Evolutionary conservation across 495 filamentous ascomycete species (phyloP).

Genomic region (Trichoderma orchidacearum): DNA sequence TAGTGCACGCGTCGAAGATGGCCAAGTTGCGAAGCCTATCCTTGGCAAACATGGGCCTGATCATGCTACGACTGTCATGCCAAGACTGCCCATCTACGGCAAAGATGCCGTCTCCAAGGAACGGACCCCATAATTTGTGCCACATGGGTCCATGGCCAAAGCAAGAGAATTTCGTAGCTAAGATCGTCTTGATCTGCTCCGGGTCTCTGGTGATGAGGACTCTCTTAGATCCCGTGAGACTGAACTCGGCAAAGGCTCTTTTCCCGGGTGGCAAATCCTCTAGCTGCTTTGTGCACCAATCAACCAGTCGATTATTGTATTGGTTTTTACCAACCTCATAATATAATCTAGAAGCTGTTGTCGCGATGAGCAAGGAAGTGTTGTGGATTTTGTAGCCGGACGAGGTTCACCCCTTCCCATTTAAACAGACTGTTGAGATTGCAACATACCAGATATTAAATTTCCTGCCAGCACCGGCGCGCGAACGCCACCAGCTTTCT

Average conservation of each 20-base stretch:
- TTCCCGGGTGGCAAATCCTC: constrained; percentile 16
- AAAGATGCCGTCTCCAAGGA: constrained; percentile 46
- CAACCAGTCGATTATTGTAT: constrained; percentile 18
- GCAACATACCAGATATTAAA: constrained; percentile 9
- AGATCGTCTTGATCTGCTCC: constrained; percentile 44
- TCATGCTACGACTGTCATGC: constrained; percentile 36
- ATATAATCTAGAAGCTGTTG: neutral
- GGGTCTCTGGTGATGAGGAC: constrained; percentile 38
- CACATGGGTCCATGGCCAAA: constrained; percentile 42
- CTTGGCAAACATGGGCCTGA: constrained; percentile 45
- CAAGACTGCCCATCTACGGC: constrained; percentile 39
- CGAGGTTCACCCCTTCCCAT: no score
- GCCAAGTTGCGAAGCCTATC: constrained; percentile 29
- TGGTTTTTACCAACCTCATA: constrained; percentile 10
- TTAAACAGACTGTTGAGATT: no score
- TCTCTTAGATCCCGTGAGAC: constrained; percentile 16
- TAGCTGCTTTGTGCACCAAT: constrained; percentile 16
- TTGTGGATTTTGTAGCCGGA: no score
- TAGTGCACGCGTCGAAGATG: constrained; percentile 37
- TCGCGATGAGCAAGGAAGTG: neutral
- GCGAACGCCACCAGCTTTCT: constrained; percentile 8
- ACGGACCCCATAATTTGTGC: constrained; percentile 35
- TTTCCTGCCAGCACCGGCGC: constrained; percentile 11
- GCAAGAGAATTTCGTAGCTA: constrained; percentile 40
- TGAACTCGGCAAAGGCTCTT: constrained; percentile 23